Evolutionary conservation across 176 grass and related monocot genomes (phyloP).

Genomic region (Rhynchospora pubera): DNA sequence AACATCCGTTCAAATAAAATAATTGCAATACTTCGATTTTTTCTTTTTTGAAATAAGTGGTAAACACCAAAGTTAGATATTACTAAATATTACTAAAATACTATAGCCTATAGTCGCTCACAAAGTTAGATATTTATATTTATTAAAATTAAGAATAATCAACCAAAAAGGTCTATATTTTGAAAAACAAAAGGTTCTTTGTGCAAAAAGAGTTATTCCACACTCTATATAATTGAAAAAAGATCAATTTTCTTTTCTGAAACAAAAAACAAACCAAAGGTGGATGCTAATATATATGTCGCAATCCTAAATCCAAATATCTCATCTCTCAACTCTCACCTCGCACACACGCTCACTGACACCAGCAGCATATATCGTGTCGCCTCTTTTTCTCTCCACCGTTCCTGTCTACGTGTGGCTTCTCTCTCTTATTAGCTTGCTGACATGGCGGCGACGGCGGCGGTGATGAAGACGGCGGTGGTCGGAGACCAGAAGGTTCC

Average conservation of each 20-base stretch:
- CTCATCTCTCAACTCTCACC: not conserved
- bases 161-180: not conserved
- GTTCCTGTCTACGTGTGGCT: conserved; percentile 1
- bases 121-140: too few species aligned
- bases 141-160: too few species aligned
- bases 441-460: conserved; percentile 14
- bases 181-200: too few species aligned
- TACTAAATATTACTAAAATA: too few species aligned
- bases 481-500: conserved; percentile 6
- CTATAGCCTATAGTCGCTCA: too few species aligned
- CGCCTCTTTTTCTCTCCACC: not conserved
- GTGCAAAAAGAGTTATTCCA: not conserved
- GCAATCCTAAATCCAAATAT: not conserved
- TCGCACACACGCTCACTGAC: conserved; percentile 15
- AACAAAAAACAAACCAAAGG: not conserved
- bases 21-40: too few species aligned
- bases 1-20: not conserved
- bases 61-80: too few species aligned
- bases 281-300: not conserved
- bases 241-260: not conserved
- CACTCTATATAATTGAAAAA: too few species aligned
- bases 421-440: not conserved
- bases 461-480: not conserved
- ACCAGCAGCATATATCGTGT: not conserved
- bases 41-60: too few species aligned